A percentile compares a stretch with the other conserved stretches of the same genome.
phyloP scores from a whole-genome alignment of 2,329 filamentous ascomycete genomes.

The Lachnellula subtilissima region DNA sequence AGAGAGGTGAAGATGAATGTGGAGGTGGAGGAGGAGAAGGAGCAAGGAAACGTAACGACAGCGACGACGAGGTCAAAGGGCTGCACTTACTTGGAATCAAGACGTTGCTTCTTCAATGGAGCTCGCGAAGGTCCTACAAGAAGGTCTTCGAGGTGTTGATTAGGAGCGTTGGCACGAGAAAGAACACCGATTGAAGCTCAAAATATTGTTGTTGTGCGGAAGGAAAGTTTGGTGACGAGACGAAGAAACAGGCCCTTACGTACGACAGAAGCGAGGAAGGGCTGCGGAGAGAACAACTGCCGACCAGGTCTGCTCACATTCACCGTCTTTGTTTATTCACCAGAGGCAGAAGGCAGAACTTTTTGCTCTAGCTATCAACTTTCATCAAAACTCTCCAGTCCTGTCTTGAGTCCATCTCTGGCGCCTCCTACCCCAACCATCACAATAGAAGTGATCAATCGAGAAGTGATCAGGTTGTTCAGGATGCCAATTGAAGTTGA shows the following conservation, averaged over 20 bases:
- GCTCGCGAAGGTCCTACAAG: slow-evolving; percentile 19
- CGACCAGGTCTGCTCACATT: neutral
- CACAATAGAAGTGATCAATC: no score
- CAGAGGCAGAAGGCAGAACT: no score
- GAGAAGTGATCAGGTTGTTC: no score
- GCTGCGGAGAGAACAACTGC: neutral
- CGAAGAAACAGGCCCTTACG: neutral
- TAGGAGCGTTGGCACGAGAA: neutral
- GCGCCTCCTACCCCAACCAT: no score
- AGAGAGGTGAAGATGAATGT: neutral
- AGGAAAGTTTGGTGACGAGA: neutral
- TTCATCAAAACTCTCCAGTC: no score
- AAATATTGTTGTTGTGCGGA: slow-evolving; percentile 4
- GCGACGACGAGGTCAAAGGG: neutral
- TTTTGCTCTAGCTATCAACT: no score
- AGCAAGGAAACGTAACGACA: neutral
- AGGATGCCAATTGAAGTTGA: no score
- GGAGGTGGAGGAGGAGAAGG: neutral
- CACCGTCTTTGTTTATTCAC: neutral
- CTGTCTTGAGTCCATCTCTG: no score
- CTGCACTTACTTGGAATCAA: slow-evolving; percentile 9
- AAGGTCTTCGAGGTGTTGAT: slow-evolving; percentile 5
- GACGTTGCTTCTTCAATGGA: neutral
- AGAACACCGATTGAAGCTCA: neutral
- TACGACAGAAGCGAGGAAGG: neutral